Evolutionary conservation across 495 filamentous ascomycete species (phyloP), one percentile per base, ranked within the genome.

Genomic region (Trichoderma parareesei): DNA sequence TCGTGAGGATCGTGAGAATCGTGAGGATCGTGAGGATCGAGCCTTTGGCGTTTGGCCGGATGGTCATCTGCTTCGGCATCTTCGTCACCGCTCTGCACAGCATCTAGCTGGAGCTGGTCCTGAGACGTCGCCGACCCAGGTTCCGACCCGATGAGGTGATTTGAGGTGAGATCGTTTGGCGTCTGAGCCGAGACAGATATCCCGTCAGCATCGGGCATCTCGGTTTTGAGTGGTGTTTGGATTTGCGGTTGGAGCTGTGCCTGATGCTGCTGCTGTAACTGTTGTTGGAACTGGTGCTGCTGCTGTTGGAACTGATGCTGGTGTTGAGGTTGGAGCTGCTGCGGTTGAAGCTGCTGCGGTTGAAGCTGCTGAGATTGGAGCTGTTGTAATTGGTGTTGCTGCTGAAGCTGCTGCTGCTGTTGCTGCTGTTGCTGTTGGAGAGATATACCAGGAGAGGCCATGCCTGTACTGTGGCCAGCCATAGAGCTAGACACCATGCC

Each of bases 381-480:
- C 37, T 64, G 62, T 44, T 63, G 69, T 4, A 53, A 64, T 18
- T 42, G 16, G 33, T 63, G 59, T 37, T 68, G 64, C 20, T 64
- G 65, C 27, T 62, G 59, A 13, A 14, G 44, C 37, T 65, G 63
- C 18, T 65, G 66, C 10, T 18, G n/a, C 16, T 48, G 53, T 16
- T 63, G 65, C 38, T 69, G 67, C 11, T 66, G 59, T n/a, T 41
- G 38, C 48, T 67, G 62, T 13, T 57, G 37, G 35, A 57, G 16
- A 35, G 53, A 14, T 11, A 57, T 13, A 33, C 9, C 27, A 57
- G 20, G 53, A 35, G 53, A 27, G 20, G 46, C n/a, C 46, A 49
- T 49, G 16, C 4, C 46, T 49, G 46, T n/a, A 4, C 46, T 18
- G 16, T 49, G 46, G 0, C 46, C 53, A 8, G 53, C 27, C 27